These are phyloP conservation scores for Carex kokanica DNA, from an alignment of 176 grass and related monocot genomes.

Conservation along the genomic window DNA sequence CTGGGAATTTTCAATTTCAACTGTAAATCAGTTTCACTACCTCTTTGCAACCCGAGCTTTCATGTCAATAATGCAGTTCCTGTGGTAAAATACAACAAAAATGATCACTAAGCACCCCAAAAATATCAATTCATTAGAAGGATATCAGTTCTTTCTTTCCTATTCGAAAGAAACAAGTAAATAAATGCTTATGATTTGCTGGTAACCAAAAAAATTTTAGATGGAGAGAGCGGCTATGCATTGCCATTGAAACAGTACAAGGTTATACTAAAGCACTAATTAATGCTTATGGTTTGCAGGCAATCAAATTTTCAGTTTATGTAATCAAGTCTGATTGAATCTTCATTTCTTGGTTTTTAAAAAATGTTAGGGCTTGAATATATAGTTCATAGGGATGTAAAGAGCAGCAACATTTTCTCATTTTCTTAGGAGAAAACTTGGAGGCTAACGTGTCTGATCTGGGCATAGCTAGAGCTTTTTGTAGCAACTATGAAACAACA, in stretches of 20 bases:
- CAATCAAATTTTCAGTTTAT: background rate
- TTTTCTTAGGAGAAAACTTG: constrained; percentile 28
- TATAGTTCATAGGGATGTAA: constrained; percentile 42
- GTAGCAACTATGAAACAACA: background rate
- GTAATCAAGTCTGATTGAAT: background rate
- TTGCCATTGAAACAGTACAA: constrained; percentile 35
- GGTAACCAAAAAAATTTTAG: background rate
- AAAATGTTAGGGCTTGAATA: constrained; percentile 24
- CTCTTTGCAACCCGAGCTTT: constrained; percentile 59
- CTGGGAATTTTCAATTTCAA: background rate
- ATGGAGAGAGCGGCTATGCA: constrained; percentile 28
- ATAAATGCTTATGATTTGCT: background rate
- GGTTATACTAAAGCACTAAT: constrained; percentile 5
- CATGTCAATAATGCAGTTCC: constrained; percentile 81
- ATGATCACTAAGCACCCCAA: background rate
- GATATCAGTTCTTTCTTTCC: background rate
- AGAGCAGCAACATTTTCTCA: constrained; percentile 32
- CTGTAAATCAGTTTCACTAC: constrained; percentile 22
- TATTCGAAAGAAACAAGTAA: background rate
- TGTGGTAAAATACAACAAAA: constrained; percentile 4
- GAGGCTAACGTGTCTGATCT: constrained; percentile 38
- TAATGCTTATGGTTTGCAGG: too few species aligned
- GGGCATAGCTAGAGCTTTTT: constrained; percentile 30
- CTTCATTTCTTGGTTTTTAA: background rate
- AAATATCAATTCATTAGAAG: background rate